Evolutionary conservation across 2,329 filamentous ascomycete genomes (phyloP), one percentile per base, ranked within the genome.

Genomic region (Scortechinia acanthostroma): DNA sequence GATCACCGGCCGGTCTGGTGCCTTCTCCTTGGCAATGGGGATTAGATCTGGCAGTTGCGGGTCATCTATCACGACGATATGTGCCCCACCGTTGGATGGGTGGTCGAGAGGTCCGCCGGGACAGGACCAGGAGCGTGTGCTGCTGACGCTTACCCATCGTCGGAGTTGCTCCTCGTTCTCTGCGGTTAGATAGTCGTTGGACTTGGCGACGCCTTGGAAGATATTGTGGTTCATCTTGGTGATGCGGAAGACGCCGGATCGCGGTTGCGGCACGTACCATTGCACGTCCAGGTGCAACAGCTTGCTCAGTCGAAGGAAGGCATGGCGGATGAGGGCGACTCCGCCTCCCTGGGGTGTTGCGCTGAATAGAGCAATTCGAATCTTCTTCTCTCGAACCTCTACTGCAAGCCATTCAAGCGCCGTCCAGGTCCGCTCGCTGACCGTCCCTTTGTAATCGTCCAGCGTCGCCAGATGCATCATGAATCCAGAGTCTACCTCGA

Each of bases 151-250:
- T 46, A 87, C 83, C 88, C 88, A 93, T 42, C 80, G 74, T 6
- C 74, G 74, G 44, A 91, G 77, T n/a, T 69, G 63, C 1, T 66
- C 59, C 53, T 82, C 80, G 47, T 87, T 77, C 2, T 84, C 74
- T 1, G 68, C 53, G 0, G 73, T 77, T 22, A 91, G 70, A n/a
- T 78, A 74, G 52, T 87, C 75, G 2, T 77, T 74, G 0, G 79
- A 76, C 21, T 73, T 69, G 33, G 80, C 80, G 35, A 91, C 87
- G 5, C 87, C 88, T 64, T 93, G 88, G 2, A 93, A 77, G 51
- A 91, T 91, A 63, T 93, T 93, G 75, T 93, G 88, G 53, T 90
- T 86, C 52, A 85, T 90, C 66, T 93, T 93, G 52, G 88, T 93
- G 61, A 88, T 84, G 43, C 86, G 75, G 63, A 93, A 93, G 10